Percentiles rank a stretch among this genome's conserved stretches.
These are phyloP conservation scores for Isabelozyma heimii DNA, from an alignment of 805 yeast genomes.

Conservation along the genomic window DNA sequence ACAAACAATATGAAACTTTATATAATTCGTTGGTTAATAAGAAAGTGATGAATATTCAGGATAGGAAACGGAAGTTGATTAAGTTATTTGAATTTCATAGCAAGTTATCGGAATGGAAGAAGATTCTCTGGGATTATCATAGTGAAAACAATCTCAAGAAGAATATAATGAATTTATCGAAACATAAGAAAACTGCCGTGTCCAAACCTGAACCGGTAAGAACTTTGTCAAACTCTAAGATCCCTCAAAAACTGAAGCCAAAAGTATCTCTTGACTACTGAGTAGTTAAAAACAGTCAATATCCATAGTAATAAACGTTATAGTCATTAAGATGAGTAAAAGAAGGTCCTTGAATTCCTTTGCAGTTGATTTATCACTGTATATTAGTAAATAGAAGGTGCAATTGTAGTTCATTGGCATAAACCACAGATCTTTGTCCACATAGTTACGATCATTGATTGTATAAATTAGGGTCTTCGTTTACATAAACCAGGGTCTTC, in stretches of 20 bases:
- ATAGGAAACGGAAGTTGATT: constrained; percentile 27
- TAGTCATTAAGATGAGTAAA: no score
- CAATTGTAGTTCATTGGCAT: no score
- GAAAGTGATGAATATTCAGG: constrained; percentile 6
- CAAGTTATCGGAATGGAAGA: constrained; percentile 53
- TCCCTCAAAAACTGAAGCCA: background rate
- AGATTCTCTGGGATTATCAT: constrained; percentile 49
- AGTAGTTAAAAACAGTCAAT: background rate
- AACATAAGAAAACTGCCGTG: constrained; percentile 28
- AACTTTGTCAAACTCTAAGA: background rate
- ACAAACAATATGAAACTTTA: constrained; percentile 48
- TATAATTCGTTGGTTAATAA: constrained; percentile 26
- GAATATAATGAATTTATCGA: constrained; percentile 34
- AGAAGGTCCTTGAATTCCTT: no score
- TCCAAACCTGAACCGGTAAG: background rate
- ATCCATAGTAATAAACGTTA: no score
- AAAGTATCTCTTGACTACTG: background rate
- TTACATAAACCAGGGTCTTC: no score
- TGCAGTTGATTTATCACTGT: no score
- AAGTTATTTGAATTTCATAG: constrained; percentile 50
- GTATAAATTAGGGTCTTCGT: no score
- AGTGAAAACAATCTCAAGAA: constrained; percentile 28
- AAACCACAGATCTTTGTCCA: no score
- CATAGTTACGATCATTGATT: no score
- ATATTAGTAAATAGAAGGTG: no score